Percentiles rank a stretch among this genome's conserved stretches.
Conservation (phyloP, 1,284 basidiomycete genomes). For the Anthracocystis setariae region DNA sequence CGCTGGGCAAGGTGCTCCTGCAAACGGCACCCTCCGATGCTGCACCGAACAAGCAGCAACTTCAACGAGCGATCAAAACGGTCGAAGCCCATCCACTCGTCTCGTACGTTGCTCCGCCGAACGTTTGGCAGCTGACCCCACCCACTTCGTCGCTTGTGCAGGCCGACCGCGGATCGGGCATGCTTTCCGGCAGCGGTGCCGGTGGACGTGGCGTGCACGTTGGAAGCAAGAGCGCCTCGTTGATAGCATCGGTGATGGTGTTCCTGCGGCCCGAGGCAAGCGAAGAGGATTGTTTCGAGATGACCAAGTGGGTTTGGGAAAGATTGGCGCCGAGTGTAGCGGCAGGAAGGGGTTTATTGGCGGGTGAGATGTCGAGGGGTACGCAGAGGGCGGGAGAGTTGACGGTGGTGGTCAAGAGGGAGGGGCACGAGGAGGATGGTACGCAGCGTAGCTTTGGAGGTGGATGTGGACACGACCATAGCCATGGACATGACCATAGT, state of each 20-base stretch:
- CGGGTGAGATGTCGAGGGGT: constrained; percentile 60
- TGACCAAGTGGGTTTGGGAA: constrained; percentile 64
- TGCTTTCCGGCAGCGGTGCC: constrained; percentile 29
- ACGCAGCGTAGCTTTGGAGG: constrained; percentile 28
- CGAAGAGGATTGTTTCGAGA: constrained; percentile 55
- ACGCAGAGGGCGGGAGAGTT: constrained; percentile 60
- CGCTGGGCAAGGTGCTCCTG: constrained; percentile 61
- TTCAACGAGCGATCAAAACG: constrained; percentile 46
- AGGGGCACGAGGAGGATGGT: constrained; percentile 50
- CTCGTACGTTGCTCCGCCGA: constrained; percentile 47
- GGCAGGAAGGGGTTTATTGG: constrained; percentile 49
- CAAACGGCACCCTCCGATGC: constrained; percentile 56
- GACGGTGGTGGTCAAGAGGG: constrained; percentile 55
- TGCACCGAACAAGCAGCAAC: constrained; percentile 36
- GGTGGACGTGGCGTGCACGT: constrained; percentile 33
- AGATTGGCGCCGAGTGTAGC: constrained; percentile 56
- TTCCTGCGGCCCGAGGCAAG: constrained; percentile 48
- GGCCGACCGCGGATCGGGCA: constrained; percentile 33
- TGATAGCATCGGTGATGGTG: constrained; percentile 59
- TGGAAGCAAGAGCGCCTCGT: constrained; percentile 54
- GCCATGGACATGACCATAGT: constrained; percentile 27
- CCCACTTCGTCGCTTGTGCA: constrained; percentile 52
- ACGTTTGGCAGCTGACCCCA: constrained; percentile 65
- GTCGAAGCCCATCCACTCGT: constrained; percentile 63
- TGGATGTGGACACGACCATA: constrained; percentile 11